Base-by-base conservation (phyloP, 495 filamentous ascomycete genomes). In the Penicillium silybi region DNA sequence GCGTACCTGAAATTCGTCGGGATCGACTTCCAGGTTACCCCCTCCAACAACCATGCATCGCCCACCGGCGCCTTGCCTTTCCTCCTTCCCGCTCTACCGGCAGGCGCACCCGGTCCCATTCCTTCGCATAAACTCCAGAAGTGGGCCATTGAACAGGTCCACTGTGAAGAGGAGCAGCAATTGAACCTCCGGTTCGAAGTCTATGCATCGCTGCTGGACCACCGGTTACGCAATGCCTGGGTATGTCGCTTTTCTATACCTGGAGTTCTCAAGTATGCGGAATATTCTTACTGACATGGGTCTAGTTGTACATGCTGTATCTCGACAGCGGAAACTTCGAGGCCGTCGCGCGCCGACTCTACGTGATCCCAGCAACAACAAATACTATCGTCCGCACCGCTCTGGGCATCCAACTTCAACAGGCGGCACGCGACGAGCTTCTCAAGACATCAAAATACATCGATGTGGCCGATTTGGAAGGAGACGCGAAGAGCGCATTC, bases 31-130 rank as follows among this genome's bases (percentile, higher is more conserved):
- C 70, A 73, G 44, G 73, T 84, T n/a, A 70, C 84, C 13, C 69
- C 88, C 9, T 93, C 91, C 16, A 95, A 82, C 54, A 97, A 97
- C 67, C 93, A 97, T 69, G 90, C 93, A 37, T 95, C 91, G 11
- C 92, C 93, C 0, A 85, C 84, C 27, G 92, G 92, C 48, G 76
- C 83, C 17, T 80, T 98, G 26, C 93, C 93, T 9, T 98, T 96
- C 72, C 80, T 98, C 41, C 79, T 92, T 9, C 86, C 88, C 7
- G 41, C 61, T 53, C 46, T 62, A 58, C 48, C 72, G 59, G 27
- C 59, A 52, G 56, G 52, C 32, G 46, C 62, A 46, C 56, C 53
- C 20, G 47, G 45, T 10, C 80, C 86, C 6, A 73, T 93, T n/a
- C 74, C 85, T 1, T 81, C 86, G 8, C 73, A 64, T 52, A 84